Evolutionary conservation across 2,329 filamentous ascomycete species (phyloP), one percentile per base, ranked within the genome.

Genomic region (Malbranchea cinnamomea): DNA sequence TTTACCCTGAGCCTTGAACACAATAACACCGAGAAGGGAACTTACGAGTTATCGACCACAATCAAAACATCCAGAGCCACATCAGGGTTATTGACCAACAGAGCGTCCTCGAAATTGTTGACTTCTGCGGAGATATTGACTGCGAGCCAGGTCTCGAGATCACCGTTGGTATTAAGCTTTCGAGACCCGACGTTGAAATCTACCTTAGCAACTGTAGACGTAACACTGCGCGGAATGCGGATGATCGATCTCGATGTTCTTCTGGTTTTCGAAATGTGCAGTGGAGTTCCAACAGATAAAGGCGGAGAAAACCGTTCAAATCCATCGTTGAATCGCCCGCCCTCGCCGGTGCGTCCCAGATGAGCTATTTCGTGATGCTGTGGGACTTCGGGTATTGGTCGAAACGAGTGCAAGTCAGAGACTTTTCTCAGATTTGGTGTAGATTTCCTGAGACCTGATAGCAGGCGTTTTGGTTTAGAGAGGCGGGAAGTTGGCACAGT

Each of bases 41-140:
- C 52, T 37, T 35, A 56, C 53, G 47, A 35, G 21, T 42, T 48
- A 31, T 56, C 50, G 19, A 56, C 39, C 6, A 56, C 31, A 21
- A 56, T 44, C 22, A 50, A 41, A n/a, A 52, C 39, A 28, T 55
- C 50, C 18, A 56, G 42, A 5, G 48, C 45, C n/a, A 46, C 35
- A 31, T 40, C 43, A 25, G 31, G 27, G 12, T 27, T 32, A 3
- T 30, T 29, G 14, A 32, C 31, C 11, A 38, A 16, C 9, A 24
- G 30, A 19, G 20, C 17, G 5, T 16, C 32, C 12, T 32, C 23
- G 15, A 36, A 33, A 24, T 35, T 36, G 15, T 36, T 28, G 15
- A 42, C 25, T 16, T 28, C 30, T 17, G 49, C 53, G 12, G 41
- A 44, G 20, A 59, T 36, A 28, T 52, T 46, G 27, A 57, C 40